A percentile compares a stretch with the other conserved stretches of the same genome.
Evolutionary conservation across 805 yeast genomes (phyloP).

Genomic region (Jamesozyma rosinii): DNA sequence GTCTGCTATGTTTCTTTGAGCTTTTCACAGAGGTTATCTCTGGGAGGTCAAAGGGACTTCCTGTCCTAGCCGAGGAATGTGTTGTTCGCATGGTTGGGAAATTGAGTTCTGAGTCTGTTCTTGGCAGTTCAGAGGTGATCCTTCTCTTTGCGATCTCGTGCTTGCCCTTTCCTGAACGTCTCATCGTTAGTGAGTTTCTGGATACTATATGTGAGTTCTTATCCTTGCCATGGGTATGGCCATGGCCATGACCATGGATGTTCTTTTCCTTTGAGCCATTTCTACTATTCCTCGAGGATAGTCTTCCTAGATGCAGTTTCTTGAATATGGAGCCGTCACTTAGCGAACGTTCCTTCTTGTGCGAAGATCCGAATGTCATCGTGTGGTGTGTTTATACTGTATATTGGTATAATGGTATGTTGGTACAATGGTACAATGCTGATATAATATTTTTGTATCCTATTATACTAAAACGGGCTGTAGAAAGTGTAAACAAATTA

Average conservation of each 20-base stretch:
- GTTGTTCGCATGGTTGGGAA: not conserved
- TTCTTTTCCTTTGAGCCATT: not conserved
- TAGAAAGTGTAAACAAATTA: too few species aligned
- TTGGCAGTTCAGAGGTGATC: constrained; percentile 5
- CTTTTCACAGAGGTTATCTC: constrained; percentile 21
- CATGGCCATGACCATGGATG: not conserved
- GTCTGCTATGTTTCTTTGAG: constrained; percentile 8
- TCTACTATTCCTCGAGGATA: not conserved
- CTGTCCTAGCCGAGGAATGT: not conserved
- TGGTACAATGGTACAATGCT: too few species aligned
- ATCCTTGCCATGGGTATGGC: too few species aligned
- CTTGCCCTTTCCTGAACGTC: constrained; percentile 10
- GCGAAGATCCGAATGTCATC: not conserved
- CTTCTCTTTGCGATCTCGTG: constrained; percentile 19
- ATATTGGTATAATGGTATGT: too few species aligned
- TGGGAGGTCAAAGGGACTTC: constrained; percentile 15
- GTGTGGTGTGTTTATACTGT: too few species aligned
- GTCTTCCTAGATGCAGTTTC: not conserved
- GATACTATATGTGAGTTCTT: not conserved
- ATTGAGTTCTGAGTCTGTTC: not conserved
- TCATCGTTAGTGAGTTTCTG: constrained; percentile 9
- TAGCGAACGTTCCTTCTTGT: not conserved
- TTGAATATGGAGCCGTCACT: not conserved
- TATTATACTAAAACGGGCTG: too few species aligned
- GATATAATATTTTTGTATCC: too few species aligned